These are phyloP conservation scores for Tricholoma saponaceum DNA, from an alignment of 768 basidiomycete genomes.

Conservation along the genomic window DNA sequence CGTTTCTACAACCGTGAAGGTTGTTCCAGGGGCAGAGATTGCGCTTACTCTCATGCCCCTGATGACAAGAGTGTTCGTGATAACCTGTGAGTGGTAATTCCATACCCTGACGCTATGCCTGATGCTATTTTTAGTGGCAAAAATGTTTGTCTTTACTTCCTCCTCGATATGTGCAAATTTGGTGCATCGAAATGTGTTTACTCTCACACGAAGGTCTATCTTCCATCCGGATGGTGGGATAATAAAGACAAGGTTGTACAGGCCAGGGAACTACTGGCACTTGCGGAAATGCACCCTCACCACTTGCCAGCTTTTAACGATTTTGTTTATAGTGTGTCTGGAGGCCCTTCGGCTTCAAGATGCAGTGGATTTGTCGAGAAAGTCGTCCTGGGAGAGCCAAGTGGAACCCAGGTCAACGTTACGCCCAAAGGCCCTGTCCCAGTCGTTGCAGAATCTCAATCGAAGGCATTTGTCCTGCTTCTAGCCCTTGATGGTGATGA, in stretches of 20 bases:
- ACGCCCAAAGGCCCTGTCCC: not conserved
- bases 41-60: slow-evolving; percentile 47
- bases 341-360: not conserved
- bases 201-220: slow-evolving; percentile 41
- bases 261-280: not conserved
- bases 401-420: not conserved
- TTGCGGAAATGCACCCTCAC: not conserved
- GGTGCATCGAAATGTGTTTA: slow-evolving; percentile 41
- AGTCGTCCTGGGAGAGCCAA: not conserved
- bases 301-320: not conserved
- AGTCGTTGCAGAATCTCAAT: not conserved
- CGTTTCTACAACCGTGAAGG: slow-evolving; percentile 49
- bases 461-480: slow-evolving; percentile 22
- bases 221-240: slow-evolving; percentile 48
- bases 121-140: slow-evolving; percentile 11
- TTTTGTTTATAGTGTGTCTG: not conserved
- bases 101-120: not conserved
- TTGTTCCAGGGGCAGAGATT: slow-evolving; percentile 35
- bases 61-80: slow-evolving; percentile 48
- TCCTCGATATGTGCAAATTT: slow-evolving; percentile 32
- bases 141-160: slow-evolving; percentile 34
- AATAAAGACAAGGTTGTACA: slow-evolving; percentile 2
- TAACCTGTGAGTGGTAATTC: slow-evolving; percentile 32
- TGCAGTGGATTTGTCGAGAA: not conserved
- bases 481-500: slow-evolving; percentile 24